These are phyloP conservation scores for Bretschneidera sinensis DNA, from an alignment of 345 rosid genomes.

Conservation along the genomic window DNA sequence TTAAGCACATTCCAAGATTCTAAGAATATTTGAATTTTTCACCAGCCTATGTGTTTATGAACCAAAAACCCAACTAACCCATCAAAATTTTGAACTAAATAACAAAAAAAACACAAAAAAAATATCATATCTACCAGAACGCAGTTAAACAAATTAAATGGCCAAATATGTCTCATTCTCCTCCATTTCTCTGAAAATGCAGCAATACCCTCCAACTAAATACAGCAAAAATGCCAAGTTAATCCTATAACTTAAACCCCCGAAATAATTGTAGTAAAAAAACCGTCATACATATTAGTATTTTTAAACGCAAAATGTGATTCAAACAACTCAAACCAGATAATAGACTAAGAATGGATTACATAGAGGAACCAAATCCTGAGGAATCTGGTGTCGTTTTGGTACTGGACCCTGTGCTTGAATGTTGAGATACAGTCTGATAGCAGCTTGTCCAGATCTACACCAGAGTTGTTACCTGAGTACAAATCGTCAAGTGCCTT, in stretches of 20 bases:
- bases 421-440: constrained; percentile 45
- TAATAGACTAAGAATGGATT: constrained; percentile 18
- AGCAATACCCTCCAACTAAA: neutral
- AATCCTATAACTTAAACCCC: too few relatives aligned
- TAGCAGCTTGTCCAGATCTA: constrained; percentile 44
- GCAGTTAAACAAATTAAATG: neutral
- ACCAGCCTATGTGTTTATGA: neutral
- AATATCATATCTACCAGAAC: neutral
- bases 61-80: neutral
- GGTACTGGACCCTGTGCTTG: constrained; percentile 55
- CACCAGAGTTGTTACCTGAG: constrained; percentile 26
- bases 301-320: too few relatives aligned
- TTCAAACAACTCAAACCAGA: neutral
- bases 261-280: too few relatives aligned
- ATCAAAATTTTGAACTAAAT: neutral
- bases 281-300: too few relatives aligned
- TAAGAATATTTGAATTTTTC: neutral
- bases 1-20: too few relatives aligned
- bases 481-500: constrained; percentile 36
- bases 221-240: too few relatives aligned
- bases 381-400: constrained; percentile 80
- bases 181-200: neutral
- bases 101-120: neutral
- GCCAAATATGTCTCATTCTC: neutral
- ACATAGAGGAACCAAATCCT: constrained; percentile 90